These are phyloP conservation scores for Nematocida sp. DNA, from an alignment of 371 early-diverging fungal species.

Conservation along the genomic window DNA sequence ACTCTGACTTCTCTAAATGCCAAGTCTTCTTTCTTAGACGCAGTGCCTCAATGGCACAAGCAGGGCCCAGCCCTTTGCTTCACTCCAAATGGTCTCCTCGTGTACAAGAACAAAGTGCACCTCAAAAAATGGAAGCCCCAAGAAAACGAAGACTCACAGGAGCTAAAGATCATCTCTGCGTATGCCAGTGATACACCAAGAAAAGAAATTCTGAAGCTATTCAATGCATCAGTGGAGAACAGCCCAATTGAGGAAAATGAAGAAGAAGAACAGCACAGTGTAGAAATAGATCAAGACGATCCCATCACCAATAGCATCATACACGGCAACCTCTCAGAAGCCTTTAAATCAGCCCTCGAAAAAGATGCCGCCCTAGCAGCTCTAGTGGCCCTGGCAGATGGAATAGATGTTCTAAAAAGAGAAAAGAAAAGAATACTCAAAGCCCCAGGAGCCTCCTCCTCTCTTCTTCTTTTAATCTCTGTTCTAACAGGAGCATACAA, in stretches of 20 bases:
- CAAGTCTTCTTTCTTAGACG: constrained; percentile 27
- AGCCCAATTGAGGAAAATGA: constrained; percentile 31
- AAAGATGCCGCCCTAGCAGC: constrained; percentile 38
- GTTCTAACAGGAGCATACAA: constrained; percentile 41
- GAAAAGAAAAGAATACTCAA: constrained; percentile 37
- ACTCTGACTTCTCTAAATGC: constrained; percentile 52
- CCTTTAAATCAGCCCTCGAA: constrained; percentile 42
- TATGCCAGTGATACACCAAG: constrained; percentile 15
- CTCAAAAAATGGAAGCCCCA: constrained; percentile 18
- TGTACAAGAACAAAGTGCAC: background rate
- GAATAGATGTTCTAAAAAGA: constrained; percentile 26
- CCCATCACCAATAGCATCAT: constrained; percentile 42
- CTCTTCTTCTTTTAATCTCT: constrained; percentile 34
- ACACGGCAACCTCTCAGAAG: constrained; percentile 31
- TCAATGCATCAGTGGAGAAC: constrained; percentile 17
- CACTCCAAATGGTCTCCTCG: constrained; percentile 7
- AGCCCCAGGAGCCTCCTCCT: constrained; percentile 45
- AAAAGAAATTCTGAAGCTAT: constrained; percentile 44
- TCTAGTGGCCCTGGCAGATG: constrained; percentile 40
- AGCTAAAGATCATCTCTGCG: constrained; percentile 43
- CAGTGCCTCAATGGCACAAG: constrained; percentile 47
- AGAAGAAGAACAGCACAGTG: background rate
- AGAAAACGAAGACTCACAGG: constrained; percentile 21
- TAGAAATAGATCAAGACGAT: constrained; percentile 33
- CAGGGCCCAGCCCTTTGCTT: constrained; percentile 34